Percentiles rank a stretch among this genome's conserved stretches.
These are phyloP conservation scores for Oryza punctata DNA, from an alignment of 176 grass and related monocot species.

Conservation along the genomic window DNA sequence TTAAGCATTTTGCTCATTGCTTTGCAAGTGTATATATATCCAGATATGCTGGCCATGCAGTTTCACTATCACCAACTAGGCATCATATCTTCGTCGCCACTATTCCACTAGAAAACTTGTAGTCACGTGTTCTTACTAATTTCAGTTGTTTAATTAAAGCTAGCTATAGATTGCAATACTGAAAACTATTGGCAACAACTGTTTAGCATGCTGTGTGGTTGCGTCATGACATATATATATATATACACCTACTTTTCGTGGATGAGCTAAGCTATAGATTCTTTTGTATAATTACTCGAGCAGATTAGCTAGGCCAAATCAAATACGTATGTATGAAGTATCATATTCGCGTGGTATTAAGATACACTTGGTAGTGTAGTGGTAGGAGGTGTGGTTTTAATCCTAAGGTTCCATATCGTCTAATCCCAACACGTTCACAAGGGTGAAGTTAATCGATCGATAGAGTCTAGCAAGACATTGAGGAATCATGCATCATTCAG, in stretches of 20 bases:
- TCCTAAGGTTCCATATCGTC: no score
- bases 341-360: not conserved
- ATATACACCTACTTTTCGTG: not conserved
- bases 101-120: not conserved
- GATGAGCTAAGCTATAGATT: not conserved
- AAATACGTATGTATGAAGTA: not conserved
- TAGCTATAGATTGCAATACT: no score
- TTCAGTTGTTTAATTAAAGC: not conserved
- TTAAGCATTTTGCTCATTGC: slow-evolving; percentile 2
- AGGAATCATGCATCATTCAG: no score
- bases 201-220: not conserved
- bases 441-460: no score
- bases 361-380: no score
- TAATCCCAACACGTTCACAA: no score
- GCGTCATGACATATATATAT: not conserved
- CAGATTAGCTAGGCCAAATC: slow-evolving; percentile 18
- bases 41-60: not conserved
- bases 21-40: not conserved
- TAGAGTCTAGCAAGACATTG: no score
- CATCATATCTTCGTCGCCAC: slow-evolving; percentile 8
- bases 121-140: not conserved
- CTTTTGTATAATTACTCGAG: not conserved
- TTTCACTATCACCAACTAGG: slow-evolving; percentile 1
- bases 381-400: no score
- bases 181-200: not conserved